Evolutionary conservation across 768 basidiomycete species (phyloP).

Genomic region (Tephrocybe sp.): DNA sequence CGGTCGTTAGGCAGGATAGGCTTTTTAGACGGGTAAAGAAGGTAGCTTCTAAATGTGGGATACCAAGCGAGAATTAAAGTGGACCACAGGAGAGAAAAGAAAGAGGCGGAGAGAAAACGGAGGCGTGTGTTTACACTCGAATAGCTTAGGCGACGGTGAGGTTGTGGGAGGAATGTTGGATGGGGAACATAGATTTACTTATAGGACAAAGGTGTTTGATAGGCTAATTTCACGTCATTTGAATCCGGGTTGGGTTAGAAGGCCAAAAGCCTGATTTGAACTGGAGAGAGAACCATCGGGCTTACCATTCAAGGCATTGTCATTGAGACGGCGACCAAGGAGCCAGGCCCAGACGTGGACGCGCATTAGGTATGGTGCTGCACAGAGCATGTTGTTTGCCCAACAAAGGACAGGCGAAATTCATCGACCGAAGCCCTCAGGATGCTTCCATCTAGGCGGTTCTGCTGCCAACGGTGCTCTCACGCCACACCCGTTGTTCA

Average conservation of each 20-base stretch:
- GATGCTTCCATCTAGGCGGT: constrained; percentile 9
- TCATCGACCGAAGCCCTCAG: constrained; percentile 19
- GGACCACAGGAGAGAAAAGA: too few species aligned
- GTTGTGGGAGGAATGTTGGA: constrained; percentile 14
- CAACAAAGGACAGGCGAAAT: constrained; percentile 25
- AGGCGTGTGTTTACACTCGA: too few species aligned
- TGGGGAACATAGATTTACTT: constrained; percentile 13
- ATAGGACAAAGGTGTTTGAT: constrained; percentile 17
- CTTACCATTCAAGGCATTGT: constrained; percentile 4
- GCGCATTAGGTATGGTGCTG: constrained; percentile 18
- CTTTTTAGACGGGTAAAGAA: constrained; percentile 20
- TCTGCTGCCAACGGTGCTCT: constrained; percentile 12
- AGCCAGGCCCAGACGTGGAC: constrained; percentile 7
- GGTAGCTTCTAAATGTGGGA: constrained; percentile 6
- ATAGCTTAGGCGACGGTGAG: constrained; percentile 11
- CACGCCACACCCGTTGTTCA: constrained; percentile 15
- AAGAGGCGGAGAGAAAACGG: not conserved
- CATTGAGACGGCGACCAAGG: constrained; percentile 11
- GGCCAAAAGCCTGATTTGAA: constrained; percentile 11
- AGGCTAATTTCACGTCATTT: constrained; percentile 20
- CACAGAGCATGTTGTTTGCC: constrained; percentile 11
- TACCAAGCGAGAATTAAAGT: too few species aligned
- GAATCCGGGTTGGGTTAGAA: constrained; percentile 7
- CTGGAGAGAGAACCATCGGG: constrained; percentile 12
- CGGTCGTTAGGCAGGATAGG: constrained; percentile 36